Conservation (phyloP, 208 protist species). For the Trypanosoma lewisi region DNA sequence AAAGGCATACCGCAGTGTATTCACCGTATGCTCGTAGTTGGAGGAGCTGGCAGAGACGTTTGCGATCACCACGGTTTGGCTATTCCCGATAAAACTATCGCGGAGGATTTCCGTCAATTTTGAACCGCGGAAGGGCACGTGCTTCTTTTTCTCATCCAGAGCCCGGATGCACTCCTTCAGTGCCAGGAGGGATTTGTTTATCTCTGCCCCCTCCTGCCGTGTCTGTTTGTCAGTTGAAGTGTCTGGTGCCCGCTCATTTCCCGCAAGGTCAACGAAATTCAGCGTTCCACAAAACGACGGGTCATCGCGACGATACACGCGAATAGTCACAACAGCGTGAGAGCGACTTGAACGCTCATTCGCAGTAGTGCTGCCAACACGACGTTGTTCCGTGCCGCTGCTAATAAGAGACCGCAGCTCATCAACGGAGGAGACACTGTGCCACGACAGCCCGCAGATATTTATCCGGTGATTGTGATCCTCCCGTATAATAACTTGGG, state of each 20-base stretch:
- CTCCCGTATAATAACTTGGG: constrained; percentile 88
- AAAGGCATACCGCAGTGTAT: constrained; percentile 98
- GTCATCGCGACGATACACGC: constrained; percentile 35
- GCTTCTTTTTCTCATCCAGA: constrained; percentile 87
- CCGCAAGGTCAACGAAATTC: constrained; percentile 98
- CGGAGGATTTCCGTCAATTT: constrained; percentile 96
- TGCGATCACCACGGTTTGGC: constrained; percentile 95
- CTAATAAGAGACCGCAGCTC: constrained; percentile 76
- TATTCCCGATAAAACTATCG: constrained; percentile 95
- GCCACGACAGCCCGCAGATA: constrained; percentile 90
- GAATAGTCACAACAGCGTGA: constrained; percentile 83
- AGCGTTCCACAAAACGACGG: constrained; percentile 63
- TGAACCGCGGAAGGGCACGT: constrained; percentile 95
- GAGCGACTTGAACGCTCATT: constrained; percentile 89
- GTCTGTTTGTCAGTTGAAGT: constrained; percentile 90
- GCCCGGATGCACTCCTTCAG: constrained; percentile 96
- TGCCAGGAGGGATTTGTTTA: constrained; percentile 95
- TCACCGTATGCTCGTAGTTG: constrained; percentile 95
- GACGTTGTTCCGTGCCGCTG: constrained; percentile 76
- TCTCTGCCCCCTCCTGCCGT: constrained; percentile 90
- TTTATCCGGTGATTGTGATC: constrained; percentile 88
- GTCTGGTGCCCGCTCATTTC: constrained; percentile 95
- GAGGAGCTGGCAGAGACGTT: constrained; percentile 86
- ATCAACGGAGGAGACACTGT: constrained; percentile 38
- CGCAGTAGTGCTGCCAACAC: constrained; percentile 84